Base-by-base conservation (phyloP, 129 eudicot species). In the Flaveria linearis region DNA sequence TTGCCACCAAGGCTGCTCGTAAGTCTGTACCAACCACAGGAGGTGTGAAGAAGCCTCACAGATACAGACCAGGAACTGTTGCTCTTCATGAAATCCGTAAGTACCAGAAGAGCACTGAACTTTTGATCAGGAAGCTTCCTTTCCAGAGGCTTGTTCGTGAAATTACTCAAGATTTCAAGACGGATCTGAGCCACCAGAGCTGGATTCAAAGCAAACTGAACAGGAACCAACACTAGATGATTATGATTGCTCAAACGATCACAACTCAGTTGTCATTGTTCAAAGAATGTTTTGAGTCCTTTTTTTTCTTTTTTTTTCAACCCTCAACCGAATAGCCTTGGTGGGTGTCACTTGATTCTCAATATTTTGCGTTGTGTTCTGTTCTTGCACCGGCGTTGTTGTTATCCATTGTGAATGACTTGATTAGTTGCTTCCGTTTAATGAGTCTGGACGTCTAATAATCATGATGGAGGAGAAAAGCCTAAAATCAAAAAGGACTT, bases 81-180 rank as follows among this genome's bases (percentile, higher is more conserved):
- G 86, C 88, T 5, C 87, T 84, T 4, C 67, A 88, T 86, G 90
- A 88, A 68, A 84, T 88, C 61, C 85, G 85, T n/a, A 87, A 84
- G 85, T 87, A 87, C 49, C 85, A 87, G 74, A 87, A 84, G 80
- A 87, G 86, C 57, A 87, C 86, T 2, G 93, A 88, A 73, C 88
- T 86, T 46, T 47, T 88, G 79, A 88, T 88, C 82, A 88, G 93
- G 93, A 88, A 88, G 75, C 82, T 88, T 0, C 93, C 93, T 0
- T 88, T 88, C 85, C 90, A 88, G 83, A 86, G 94, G 80, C 88
- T 88, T 49, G 91, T 88, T 42, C 86, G 86, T 63, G 86, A 87
- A 16, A 84, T 84, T 20, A 85, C 87, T 0, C 87, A 86, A 60
- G 87, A 86, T 23, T 83, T 83, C 14, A 85, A 85, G 85, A n/a